These are phyloP conservation scores for Xylaria sp. DNA, from an alignment of 2,329 filamentous ascomycete genomes.

Conservation along the genomic window DNA sequence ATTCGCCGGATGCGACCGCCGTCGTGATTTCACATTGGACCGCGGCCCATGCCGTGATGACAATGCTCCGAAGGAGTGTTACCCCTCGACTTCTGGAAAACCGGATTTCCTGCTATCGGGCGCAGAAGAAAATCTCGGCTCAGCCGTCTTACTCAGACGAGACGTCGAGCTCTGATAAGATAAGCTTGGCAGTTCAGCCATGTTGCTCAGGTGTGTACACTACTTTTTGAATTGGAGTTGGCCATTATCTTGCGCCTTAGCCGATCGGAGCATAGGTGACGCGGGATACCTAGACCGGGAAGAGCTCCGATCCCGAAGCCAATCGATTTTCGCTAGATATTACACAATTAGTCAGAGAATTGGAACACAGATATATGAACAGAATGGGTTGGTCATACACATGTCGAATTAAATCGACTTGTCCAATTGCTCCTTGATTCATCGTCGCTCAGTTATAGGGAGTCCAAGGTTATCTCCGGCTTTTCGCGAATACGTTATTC, in stretches of 20 bases:
- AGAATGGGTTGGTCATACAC: background rate
- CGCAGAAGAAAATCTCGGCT: background rate
- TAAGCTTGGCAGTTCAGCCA: conserved; percentile 16
- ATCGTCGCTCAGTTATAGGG: background rate
- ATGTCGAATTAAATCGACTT: background rate
- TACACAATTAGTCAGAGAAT: background rate
- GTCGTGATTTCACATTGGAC: conserved; percentile 15
- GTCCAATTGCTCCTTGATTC: background rate
- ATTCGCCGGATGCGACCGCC: conserved; percentile 12
- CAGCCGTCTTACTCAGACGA: conserved; percentile 24
- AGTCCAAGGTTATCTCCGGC: background rate
- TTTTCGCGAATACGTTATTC: background rate
- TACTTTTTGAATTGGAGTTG: background rate
- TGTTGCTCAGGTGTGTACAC: background rate
- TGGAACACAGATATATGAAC: background rate
- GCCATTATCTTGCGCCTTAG: background rate
- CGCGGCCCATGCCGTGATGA: background rate
- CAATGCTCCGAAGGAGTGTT: background rate
- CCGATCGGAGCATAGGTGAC: background rate
- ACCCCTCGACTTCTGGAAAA: conserved; percentile 4
- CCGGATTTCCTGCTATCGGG: conserved; percentile 6
- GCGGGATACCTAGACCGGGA: background rate
- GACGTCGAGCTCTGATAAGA: background rate
- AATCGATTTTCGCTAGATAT: background rate
- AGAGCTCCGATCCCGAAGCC: background rate